These are phyloP conservation scores for Pisolithus sp. DNA, from an alignment of 768 basidiomycete species.

Conservation along the genomic window DNA sequence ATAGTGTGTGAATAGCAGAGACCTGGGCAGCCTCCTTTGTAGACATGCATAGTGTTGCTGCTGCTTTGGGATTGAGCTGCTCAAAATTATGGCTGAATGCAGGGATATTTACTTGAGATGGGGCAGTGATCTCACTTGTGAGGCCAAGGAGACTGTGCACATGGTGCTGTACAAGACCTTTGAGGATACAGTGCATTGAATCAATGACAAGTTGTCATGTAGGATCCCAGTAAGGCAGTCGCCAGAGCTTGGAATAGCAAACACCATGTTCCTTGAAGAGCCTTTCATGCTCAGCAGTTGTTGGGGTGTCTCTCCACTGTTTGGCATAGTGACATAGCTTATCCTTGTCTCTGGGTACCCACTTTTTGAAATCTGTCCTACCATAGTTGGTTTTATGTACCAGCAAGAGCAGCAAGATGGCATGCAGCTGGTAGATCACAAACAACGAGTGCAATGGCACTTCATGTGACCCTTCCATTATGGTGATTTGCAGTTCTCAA, in stretches of 20 bases:
- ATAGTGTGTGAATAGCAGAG: slow-evolving; percentile 3
- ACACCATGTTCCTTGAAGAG: slow-evolving; percentile 13
- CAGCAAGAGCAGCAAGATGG: no score
- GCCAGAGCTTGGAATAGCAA: slow-evolving; percentile 15
- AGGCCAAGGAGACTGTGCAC: slow-evolving; percentile 1
- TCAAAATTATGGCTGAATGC: slow-evolving; percentile 1
- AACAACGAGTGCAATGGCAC: slow-evolving; percentile 17
- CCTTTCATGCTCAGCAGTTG: no score
- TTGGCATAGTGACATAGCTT: no score
- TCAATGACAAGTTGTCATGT: slow-evolving; percentile 14
- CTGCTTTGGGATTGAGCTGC: not conserved
- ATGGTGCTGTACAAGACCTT: slow-evolving; percentile 8
- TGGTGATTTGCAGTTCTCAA: slow-evolving; percentile 8
- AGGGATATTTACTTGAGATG: not conserved
- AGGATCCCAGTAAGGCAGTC: slow-evolving; percentile 24
- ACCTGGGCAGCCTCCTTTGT: slow-evolving; percentile 2
- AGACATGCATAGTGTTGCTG: not conserved
- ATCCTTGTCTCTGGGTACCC: no score
- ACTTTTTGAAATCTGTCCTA: no score
- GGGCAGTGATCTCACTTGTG: not conserved
- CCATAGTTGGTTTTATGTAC: no score
- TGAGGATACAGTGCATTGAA: slow-evolving; percentile 23
- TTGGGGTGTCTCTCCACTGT: no score
- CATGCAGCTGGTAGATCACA: no score
- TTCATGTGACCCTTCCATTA: slow-evolving; percentile 4